phyloP scores from a whole-genome alignment of 2,329 filamentous ascomycete species.

The Colletotrichum kahawae region DNA sequence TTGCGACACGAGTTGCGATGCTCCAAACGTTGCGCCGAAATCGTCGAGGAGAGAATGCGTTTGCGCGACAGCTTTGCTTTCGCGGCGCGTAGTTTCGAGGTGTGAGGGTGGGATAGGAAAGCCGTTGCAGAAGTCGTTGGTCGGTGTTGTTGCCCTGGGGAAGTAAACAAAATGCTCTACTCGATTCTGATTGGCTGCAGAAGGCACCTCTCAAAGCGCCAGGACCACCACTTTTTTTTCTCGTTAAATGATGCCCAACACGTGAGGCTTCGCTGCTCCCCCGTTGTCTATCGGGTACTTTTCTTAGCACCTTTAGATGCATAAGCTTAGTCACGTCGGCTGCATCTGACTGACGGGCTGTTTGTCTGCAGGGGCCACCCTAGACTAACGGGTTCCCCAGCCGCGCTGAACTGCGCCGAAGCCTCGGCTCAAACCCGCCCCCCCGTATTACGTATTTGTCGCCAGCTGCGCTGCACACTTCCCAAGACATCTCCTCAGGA shows the following conservation, averaged over 20 bases:
- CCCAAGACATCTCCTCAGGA: not conserved
- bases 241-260: not conserved
- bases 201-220: conserved; percentile 1
- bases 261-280: not conserved
- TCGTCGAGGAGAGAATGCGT: too few species aligned
- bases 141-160: conserved; percentile 39
- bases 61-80: not conserved
- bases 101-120: not conserved
- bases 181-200: conserved; percentile 21
- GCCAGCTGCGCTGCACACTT: not conserved
- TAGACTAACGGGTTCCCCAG: not conserved
- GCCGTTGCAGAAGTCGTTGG: not conserved
- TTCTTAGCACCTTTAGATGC: not conserved
- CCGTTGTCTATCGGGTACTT: not conserved
- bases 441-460: conserved; percentile 15
- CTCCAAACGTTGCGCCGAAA: not conserved
- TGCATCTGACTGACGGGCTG: not conserved
- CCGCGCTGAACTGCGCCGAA: conserved; percentile 8
- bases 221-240: not conserved
- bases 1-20: not conserved
- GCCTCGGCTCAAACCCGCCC: conserved; percentile 32
- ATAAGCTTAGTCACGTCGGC: not conserved
- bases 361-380: not conserved
- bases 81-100: not conserved
- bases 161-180: conserved; percentile 46